Percentiles rank a stretch among this genome's conserved stretches.
These are phyloP conservation scores for Lactarius psammicola DNA, from an alignment of 768 basidiomycete species.

Conservation along the genomic window DNA sequence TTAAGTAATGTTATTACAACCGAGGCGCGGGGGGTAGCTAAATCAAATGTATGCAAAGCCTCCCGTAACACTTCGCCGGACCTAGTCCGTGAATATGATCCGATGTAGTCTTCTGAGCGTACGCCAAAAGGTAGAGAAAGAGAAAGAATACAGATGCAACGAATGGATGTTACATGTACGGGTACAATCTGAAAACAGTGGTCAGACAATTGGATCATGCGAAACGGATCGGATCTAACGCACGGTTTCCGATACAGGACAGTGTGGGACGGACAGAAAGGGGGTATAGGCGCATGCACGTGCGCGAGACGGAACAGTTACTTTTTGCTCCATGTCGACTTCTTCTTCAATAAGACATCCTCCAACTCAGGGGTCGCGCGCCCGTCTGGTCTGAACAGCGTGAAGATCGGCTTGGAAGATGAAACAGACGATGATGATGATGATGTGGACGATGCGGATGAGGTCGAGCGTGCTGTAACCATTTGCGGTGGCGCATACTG, in stretches of 20 bases:
- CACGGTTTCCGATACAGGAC: neutral
- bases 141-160: constrained; percentile 2
- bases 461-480: constrained; percentile 6
- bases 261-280: neutral
- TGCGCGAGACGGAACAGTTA: constrained; percentile 2
- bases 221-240: constrained; percentile 3
- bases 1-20: constrained; percentile 15
- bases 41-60: constrained; percentile 7
- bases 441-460: constrained; percentile 17
- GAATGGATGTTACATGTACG: neutral
- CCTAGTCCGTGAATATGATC: constrained; percentile 5
- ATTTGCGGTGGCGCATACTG: constrained; percentile 16
- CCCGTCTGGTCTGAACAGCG: constrained; percentile 49
- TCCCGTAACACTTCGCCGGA: neutral
- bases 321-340: constrained; percentile 31
- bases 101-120: neutral
- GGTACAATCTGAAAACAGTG: constrained; percentile 6
- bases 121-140: neutral
- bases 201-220: neutral
- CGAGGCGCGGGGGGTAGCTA: neutral
- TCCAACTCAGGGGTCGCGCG: constrained; percentile 57
- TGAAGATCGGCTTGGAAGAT: constrained; percentile 41
- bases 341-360: constrained; percentile 42
- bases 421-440: constrained; percentile 18
- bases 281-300: neutral